phyloP scores from a whole-genome alignment of 192 early-diverging fungal species.

The Ambispora gerdemannii region DNA sequence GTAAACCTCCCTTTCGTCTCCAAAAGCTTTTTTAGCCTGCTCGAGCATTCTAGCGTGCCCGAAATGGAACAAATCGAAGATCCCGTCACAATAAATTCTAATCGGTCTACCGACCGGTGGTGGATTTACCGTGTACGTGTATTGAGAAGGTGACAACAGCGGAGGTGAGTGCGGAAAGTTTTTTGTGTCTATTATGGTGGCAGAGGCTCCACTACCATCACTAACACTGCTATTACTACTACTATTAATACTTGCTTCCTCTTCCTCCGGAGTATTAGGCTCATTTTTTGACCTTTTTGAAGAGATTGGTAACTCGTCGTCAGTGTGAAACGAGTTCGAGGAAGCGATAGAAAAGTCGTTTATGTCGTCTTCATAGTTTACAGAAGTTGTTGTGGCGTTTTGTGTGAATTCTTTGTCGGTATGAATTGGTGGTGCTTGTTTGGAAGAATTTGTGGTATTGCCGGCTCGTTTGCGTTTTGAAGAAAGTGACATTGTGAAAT shows the following conservation, averaged over 20 bases:
- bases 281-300: neutral
- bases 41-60: constrained; percentile 78
- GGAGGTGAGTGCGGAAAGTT: neutral
- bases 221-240: neutral
- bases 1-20: constrained; percentile 70
- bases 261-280: neutral
- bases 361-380: neutral
- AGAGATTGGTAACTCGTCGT: neutral
- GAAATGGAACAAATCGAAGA: constrained; percentile 83
- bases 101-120: constrained; percentile 68
- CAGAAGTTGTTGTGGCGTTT: neutral
- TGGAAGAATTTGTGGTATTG: neutral
- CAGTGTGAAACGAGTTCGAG: neutral
- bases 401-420: neutral
- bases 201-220: neutral
- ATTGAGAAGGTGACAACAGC: neutral
- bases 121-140: constrained; percentile 50
- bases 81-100: constrained; percentile 83
- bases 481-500: neutral
- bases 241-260: neutral
- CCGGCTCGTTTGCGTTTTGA: neutral
- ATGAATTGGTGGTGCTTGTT: neutral
- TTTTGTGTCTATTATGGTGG: neutral
- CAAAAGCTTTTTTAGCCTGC: constrained; percentile 79
- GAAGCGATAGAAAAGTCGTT: neutral